phyloP scores from a whole-genome alignment of 2,329 filamentous ascomycete genomes.

The Monilinia laxa region DNA sequence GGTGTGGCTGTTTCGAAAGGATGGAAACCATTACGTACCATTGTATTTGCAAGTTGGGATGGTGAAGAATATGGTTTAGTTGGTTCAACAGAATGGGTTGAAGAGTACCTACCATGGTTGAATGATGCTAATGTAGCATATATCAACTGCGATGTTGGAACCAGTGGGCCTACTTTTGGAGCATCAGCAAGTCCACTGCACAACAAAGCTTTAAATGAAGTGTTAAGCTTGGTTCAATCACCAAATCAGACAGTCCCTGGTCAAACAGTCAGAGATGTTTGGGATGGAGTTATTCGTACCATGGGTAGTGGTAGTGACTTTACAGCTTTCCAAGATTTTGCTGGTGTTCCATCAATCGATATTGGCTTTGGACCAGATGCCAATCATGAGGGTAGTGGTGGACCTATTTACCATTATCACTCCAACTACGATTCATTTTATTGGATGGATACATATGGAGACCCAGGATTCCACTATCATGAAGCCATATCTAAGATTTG shows the following conservation, averaged over 20 bases:
- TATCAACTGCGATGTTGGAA: slow-evolving; percentile 75
- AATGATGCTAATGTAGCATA: slow-evolving; percentile 68
- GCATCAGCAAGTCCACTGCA: slow-evolving; percentile 61
- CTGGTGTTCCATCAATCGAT: slow-evolving; percentile 53
- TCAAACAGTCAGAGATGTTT: slow-evolving; percentile 45
- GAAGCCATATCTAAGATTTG: slow-evolving; percentile 55
- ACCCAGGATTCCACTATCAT: slow-evolving; percentile 63
- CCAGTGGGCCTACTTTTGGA: slow-evolving; percentile 55
- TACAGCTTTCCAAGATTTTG: slow-evolving; percentile 63
- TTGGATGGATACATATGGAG: slow-evolving; percentile 81
- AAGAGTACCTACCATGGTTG: slow-evolving; percentile 78
- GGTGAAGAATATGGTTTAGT: slow-evolving; percentile 77
- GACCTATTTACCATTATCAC: slow-evolving; percentile 72
- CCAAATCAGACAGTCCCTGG: slow-evolving; percentile 43
- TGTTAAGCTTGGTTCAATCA: slow-evolving; percentile 50
- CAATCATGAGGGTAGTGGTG: slow-evolving; percentile 25
- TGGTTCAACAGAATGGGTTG: slow-evolving; percentile 83
- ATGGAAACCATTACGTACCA: slow-evolving; percentile 84
- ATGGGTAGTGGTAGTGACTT: slow-evolving; percentile 68
- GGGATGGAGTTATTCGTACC: slow-evolving; percentile 54
- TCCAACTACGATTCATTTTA: slow-evolving; percentile 80
- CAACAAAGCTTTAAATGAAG: slow-evolving; percentile 60
- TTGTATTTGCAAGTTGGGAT: slow-evolving; percentile 80
- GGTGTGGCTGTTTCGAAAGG: slow-evolving; percentile 68
- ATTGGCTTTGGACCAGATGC: slow-evolving; percentile 51